Conservation (phyloP, 768 basidiomycete species). For the Podaxis pistillaris region DNA sequence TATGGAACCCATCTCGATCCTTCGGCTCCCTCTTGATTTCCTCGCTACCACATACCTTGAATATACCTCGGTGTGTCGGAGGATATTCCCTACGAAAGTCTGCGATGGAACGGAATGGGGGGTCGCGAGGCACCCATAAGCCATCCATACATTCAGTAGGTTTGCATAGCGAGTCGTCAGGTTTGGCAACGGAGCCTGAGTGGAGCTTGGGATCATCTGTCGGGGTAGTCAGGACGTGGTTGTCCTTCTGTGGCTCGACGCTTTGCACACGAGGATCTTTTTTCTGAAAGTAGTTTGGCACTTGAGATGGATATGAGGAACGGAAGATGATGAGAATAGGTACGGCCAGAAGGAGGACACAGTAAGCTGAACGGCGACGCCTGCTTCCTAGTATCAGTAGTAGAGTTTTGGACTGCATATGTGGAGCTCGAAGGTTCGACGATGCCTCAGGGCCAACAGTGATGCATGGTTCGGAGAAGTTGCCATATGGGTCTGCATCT, state of each 20-base stretch:
- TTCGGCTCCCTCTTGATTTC: conserved; percentile 7
- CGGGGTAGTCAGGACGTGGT: background rate
- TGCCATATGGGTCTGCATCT: background rate
- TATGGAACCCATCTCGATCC: conserved; percentile 6
- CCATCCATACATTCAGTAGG: conserved; percentile 17
- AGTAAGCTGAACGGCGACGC: background rate
- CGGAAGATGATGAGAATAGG: background rate
- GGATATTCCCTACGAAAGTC: conserved; percentile 17
- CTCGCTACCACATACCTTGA: conserved; percentile 8
- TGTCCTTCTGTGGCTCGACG: background rate
- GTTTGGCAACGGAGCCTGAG: background rate
- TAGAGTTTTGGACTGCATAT: background rate
- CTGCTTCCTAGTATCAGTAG: background rate
- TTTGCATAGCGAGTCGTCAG: conserved; percentile 3
- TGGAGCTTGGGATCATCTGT: background rate
- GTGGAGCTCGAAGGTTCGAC: background rate
- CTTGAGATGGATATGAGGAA: background rate
- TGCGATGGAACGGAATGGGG: conserved; percentile 15
- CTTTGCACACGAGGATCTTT: background rate
- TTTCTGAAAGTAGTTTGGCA: background rate
- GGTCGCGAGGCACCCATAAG: conserved; percentile 15
- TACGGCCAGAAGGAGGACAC: background rate
- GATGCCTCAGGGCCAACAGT: background rate
- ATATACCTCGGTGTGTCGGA: conserved; percentile 4
- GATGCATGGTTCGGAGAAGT: background rate